These are phyloP conservation scores for Acanthamoeba sp. DNA, from an alignment of 208 protist species.

Conservation along the genomic window DNA sequence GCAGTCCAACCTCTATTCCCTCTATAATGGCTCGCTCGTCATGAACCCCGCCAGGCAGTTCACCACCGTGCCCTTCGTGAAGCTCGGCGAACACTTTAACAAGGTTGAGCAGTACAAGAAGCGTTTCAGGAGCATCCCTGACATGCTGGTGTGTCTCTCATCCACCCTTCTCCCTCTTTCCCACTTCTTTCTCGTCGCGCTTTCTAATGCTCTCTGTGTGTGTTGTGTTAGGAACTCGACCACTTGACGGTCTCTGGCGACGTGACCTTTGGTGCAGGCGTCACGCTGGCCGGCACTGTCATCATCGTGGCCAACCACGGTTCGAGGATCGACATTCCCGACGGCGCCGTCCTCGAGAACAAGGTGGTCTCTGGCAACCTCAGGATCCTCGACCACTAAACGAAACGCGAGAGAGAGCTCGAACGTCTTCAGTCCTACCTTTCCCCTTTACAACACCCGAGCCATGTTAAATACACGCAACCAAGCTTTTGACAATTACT, in stretches of 20 bases:
- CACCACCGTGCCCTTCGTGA: conserved; percentile 86
- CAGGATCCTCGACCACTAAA: conserved; percentile 87
- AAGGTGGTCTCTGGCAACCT: conserved; percentile 88
- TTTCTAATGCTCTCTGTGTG: conserved; percentile 24
- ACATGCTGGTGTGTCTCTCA: conserved; percentile 72
- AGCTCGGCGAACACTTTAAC: conserved; percentile 89
- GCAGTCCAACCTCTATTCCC: conserved; percentile 95
- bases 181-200: not conserved
- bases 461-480: too few species aligned
- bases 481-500: too few species aligned
- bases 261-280: conserved; percentile 88
- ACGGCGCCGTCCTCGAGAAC: conserved; percentile 88
- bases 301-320: conserved; percentile 88
- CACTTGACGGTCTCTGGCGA: conserved; percentile 90
- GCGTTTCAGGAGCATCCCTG: conserved; percentile 80
- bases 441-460: too few species aligned
- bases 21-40: conserved; percentile 87
- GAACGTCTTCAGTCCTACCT: too few species aligned
- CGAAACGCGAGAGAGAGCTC: too few species aligned
- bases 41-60: conserved; percentile 76
- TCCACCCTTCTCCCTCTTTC: not conserved
- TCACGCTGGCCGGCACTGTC: conserved; percentile 88
- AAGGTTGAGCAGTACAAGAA: conserved; percentile 82
- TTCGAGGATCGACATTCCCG: conserved; percentile 87
- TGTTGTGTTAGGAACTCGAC: conserved; percentile 83